Conservation (phyloP, 768 basidiomycete species). For the Hericium coralloides region DNA sequence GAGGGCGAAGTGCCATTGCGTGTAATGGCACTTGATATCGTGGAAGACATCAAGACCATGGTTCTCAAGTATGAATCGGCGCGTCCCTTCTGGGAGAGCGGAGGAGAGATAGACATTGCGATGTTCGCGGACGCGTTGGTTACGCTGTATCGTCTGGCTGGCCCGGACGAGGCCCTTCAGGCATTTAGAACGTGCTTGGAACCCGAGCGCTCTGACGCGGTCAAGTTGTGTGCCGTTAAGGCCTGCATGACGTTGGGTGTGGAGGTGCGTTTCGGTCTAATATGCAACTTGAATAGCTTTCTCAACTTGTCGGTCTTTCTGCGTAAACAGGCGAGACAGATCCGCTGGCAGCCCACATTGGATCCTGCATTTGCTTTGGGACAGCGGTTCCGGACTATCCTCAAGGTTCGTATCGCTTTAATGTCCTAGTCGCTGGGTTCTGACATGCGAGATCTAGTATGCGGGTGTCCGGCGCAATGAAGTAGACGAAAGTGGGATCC, state of each 20-base stretch:
- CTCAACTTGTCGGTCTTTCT: neutral
- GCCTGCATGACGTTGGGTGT: slow-evolving; percentile 60
- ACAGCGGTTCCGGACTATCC: slow-evolving; percentile 43
- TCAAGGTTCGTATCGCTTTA: slow-evolving; percentile 34
- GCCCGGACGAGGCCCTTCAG: slow-evolving; percentile 48
- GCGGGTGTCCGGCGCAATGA: slow-evolving; percentile 49
- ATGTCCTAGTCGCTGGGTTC: neutral
- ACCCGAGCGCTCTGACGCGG: slow-evolving; percentile 70
- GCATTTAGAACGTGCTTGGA: slow-evolving; percentile 61
- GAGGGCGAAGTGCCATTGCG: slow-evolving; percentile 51
- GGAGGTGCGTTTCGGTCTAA: slow-evolving; percentile 39
- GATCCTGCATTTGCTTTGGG: slow-evolving; percentile 39
- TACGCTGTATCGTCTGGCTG: slow-evolving; percentile 60
- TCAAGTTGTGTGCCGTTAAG: slow-evolving; percentile 70
- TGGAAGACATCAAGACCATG: slow-evolving; percentile 60
- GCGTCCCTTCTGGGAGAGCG: slow-evolving; percentile 59
- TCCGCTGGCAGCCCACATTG: slow-evolving; percentile 50
- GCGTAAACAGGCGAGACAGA: slow-evolving; percentile 33
- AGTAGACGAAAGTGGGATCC: slow-evolving; percentile 45
- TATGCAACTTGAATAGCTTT: neutral
- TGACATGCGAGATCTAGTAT: slow-evolving; percentile 26
- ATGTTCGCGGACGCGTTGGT: slow-evolving; percentile 70
- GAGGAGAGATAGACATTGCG: slow-evolving; percentile 67
- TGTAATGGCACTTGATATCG: slow-evolving; percentile 60
- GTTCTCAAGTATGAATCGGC: slow-evolving; percentile 25